Base-by-base conservation (phyloP, 306 rosid species). In the Medicago ruthenica region DNA sequence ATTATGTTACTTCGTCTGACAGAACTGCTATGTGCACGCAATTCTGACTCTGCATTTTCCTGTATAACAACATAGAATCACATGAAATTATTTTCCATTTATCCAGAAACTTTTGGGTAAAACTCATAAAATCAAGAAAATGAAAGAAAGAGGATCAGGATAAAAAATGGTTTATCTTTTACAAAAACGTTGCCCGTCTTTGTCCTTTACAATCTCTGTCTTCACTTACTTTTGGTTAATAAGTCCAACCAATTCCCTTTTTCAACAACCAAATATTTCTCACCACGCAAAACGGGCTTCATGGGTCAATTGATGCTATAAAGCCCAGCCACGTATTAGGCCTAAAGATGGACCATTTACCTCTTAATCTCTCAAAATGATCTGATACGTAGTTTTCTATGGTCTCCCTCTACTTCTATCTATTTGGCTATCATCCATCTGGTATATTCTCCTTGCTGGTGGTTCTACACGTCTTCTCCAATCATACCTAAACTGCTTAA, bases 11-110 rank as follows among this genome's bases (percentile, higher is more conserved):
- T 80, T 76, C 88, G 83, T 85, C 84, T 85, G 47, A 88, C 88
- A 71, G 98, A 95, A 86, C 97, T 95, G 83, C 98, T 95, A 79
- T 92, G 97, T 41, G 98, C 98, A 72, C 98, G 98, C 74, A 92
- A 68, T 73, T 93, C 99, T 58, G 99, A 95, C 68, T 90, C 96
- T 41, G 96, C 95, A 61, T 73, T 87, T 88, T 92, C 99, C 99
- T 95, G 79, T 42, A 76, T 60, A 86, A 51, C 45, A 31, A 82
- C 59, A 83, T 18, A 57, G 55, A 53, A 58, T 73, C 61, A 78
- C 41, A 74, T 55, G 63, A 77, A 41, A 68, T 70, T 45, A 31
- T 68, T 14, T 67, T 58, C 53, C 39, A 40, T 27, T 71, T 64
- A 40, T 73, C 53, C 60, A 60, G 63, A 44, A 76, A n/a, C 3